These are phyloP conservation scores for Choanephora cucurbitarum DNA, from an alignment of 371 early-diverging fungal species.

Conservation along the genomic window DNA sequence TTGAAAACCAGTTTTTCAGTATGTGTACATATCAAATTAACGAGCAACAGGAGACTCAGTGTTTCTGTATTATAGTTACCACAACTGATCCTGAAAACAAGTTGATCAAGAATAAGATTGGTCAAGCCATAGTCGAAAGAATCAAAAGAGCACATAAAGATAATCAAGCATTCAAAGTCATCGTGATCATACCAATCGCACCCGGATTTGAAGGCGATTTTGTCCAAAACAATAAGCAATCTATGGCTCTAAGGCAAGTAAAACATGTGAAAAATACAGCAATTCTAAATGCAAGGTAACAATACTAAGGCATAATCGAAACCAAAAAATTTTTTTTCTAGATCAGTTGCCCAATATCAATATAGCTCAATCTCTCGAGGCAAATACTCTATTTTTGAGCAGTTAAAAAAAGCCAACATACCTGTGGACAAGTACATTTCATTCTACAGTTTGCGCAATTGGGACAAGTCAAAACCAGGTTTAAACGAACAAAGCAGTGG, in stretches of 20 bases:
- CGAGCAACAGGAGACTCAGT: background rate
- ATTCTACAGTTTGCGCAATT: conserved; percentile 78
- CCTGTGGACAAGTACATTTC: conserved; percentile 72
- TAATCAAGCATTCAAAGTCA: conserved; percentile 72
- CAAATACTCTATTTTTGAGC: conserved; percentile 67
- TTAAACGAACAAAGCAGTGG: conserved; percentile 1
- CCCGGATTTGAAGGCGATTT: conserved; percentile 91
- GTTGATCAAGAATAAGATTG: conserved; percentile 49
- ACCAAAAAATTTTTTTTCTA: no score
- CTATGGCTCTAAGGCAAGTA: conserved; percentile 42
- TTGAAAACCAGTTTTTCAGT: conserved; percentile 96
- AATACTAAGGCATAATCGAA: no score
- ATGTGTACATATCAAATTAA: conserved; percentile 16
- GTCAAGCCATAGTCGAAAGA: conserved; percentile 74
- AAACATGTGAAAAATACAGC: background rate
- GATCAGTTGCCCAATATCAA: conserved; percentile 78
- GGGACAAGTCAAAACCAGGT: conserved; percentile 48
- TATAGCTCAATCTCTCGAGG: conserved; percentile 81
- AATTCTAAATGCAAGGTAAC: no score
- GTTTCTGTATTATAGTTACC: conserved; percentile 34
- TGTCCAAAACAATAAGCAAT: conserved; percentile 46
- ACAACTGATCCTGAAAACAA: conserved; percentile 41
- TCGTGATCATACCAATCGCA: conserved; percentile 86
- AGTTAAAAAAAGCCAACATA: conserved; percentile 64
- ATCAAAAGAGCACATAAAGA: conserved; percentile 76